A percentile compares a stretch with the other conserved stretches of the same genome.
These are phyloP conservation scores for Trichoderma sp. DNA, from an alignment of 2,329 filamentous ascomycete genomes.

Conservation along the genomic window DNA sequence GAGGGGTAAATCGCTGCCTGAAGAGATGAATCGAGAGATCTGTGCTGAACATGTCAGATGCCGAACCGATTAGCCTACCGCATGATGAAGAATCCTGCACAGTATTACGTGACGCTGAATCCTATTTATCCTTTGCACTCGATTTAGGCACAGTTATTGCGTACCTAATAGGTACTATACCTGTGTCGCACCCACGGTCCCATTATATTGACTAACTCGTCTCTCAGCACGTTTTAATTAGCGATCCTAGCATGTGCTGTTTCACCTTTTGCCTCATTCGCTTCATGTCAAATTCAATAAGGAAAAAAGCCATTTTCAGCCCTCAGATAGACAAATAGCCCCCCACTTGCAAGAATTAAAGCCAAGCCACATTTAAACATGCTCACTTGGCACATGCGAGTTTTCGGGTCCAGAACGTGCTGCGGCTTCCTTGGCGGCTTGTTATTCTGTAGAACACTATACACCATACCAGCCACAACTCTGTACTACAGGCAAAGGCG, in stretches of 20 bases:
- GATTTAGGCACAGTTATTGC: neutral
- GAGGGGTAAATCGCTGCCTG: neutral
- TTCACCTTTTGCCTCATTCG: neutral
- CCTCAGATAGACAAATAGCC: neutral
- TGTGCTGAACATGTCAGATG: neutral
- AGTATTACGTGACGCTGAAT: neutral
- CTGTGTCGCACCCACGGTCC: neutral
- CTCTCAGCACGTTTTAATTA: slow-evolving; percentile 4
- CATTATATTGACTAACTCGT: neutral
- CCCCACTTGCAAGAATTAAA: neutral
- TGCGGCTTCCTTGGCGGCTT: neutral
- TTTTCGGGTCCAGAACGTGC: slow-evolving; percentile 5
- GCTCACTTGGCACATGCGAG: neutral
- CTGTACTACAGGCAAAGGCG: neutral
- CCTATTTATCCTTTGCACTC: neutral
- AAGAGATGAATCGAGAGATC: neutral
- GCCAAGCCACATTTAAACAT: neutral
- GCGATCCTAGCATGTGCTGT: slow-evolving; percentile 12
- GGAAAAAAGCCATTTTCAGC: neutral
- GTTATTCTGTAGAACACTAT: neutral
- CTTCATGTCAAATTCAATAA: neutral
- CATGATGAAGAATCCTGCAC: neutral
- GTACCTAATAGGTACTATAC: neutral
- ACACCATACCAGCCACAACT: neutral
- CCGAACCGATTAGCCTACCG: too few relatives aligned